Evolutionary conservation across 352 stramenopile genomes (phyloP), one percentile per base, ranked within the genome.

Genomic region (Pythium oligandrum): DNA sequence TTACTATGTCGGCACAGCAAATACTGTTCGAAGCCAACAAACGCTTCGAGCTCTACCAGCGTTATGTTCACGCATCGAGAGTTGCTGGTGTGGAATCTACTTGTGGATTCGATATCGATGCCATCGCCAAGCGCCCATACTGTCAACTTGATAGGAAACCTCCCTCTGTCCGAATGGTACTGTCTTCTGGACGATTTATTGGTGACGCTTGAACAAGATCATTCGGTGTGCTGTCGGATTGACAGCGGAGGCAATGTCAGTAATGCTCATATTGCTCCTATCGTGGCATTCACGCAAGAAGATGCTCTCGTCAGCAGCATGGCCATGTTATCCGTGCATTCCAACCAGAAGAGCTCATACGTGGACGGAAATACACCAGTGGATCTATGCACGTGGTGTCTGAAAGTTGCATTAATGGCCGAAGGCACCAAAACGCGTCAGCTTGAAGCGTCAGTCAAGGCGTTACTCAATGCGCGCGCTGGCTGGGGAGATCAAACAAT

Each of bases 401-500:
- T 42, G 7, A 8, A 12, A 12, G 38, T 42, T 8, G 7, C 7
- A 8, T 12, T 42, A 8, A 42, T 8, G 7, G 38, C 38, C 38
- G 38, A 42, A 12, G 12, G 7, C 38, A 12, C 38, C 12, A 8
- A 8, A 42, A 8, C 38, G 7, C 2, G 3, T 10, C 30, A 59
- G 7, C 30, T 62, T 4, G 34, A 57, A 12, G 51, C 53, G 8
- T 46, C 51, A 7, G 38, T 68, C 26, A 12, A 44, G 9, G 55
- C 55, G 8, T 9, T 68, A 4, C 38, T 38, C 3, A 44, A 33
- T 11, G 37, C 57, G 4, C 51, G 55, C 1, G 9, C 12, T 10
- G 55, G 55, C 3, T 68, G 61, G 61, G 55, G 68, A 1, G 73
- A 83, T 42, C 55, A 56, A 0, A 51, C 59, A 7, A 44, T 83